These are phyloP conservation scores for Umbelopsis sp. DNA, from an alignment of 192 early-diverging fungal species.

Conservation along the genomic window DNA sequence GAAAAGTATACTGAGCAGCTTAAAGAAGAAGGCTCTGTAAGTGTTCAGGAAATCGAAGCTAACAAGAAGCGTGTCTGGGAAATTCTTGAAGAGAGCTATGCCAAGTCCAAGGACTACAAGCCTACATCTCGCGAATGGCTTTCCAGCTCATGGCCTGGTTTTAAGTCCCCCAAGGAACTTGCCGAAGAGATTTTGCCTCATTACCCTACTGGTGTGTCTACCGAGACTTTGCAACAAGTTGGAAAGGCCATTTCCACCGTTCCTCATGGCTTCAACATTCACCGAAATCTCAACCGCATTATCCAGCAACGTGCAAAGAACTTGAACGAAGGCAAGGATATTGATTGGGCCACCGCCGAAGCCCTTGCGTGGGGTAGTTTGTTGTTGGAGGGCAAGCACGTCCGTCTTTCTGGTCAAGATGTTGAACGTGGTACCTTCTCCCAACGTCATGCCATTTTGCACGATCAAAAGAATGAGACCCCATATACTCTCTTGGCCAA, in stretches of 20 bases:
- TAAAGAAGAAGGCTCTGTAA: conserved; percentile 81
- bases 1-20: conserved; percentile 88
- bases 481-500: conserved; percentile 85
- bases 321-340: conserved; percentile 73
- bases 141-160: conserved; percentile 91
- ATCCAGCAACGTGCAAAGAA: conserved; percentile 83
- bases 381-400: conserved; percentile 88
- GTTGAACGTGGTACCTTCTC: conserved; percentile 99
- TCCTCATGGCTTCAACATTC: conserved; percentile 84
- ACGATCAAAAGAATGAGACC: conserved; percentile 90
- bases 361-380: conserved; percentile 90
- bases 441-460: conserved; percentile 95
- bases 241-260: conserved; percentile 80
- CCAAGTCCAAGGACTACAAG: conserved; percentile 87
- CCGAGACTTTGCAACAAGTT: conserved; percentile 78
- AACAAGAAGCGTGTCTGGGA: conserved; percentile 93
- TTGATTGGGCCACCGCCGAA: conserved; percentile 98
- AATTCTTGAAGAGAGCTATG: conserved; percentile 91
- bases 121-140: conserved; percentile 92
- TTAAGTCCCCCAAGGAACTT: conserved; percentile 77
- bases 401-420: conserved; percentile 95
- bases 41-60: conserved; percentile 77
- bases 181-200: conserved; percentile 69
- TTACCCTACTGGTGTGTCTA: conserved; percentile 71
- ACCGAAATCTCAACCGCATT: conserved; percentile 86